These are phyloP conservation scores for Naganishia albida DNA, from an alignment of 1,284 basidiomycete species.

Conservation along the genomic window DNA sequence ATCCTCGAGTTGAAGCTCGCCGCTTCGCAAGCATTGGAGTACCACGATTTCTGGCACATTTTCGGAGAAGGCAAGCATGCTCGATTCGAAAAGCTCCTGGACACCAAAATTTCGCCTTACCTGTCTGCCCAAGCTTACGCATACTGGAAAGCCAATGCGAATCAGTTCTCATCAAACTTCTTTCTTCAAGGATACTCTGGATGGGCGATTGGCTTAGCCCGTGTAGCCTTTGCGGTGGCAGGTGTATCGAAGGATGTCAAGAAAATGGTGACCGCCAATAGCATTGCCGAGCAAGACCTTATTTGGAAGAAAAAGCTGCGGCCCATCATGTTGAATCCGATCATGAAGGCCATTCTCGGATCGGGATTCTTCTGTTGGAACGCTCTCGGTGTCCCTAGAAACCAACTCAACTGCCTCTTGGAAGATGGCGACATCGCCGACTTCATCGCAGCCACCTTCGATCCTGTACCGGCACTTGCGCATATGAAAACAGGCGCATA, in stretches of 20 bases:
- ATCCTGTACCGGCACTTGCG: constrained; percentile 62
- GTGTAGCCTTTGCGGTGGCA: constrained; percentile 63
- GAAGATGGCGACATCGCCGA: constrained; percentile 65
- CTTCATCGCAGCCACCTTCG: constrained; percentile 65
- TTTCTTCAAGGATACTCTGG: constrained; percentile 71
- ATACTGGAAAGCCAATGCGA: constrained; percentile 69
- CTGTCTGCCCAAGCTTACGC: constrained; percentile 66
- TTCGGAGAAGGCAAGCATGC: constrained; percentile 70
- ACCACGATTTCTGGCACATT: constrained; percentile 70
- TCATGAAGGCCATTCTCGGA: constrained; percentile 66
- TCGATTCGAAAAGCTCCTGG: constrained; percentile 67
- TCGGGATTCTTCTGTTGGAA: constrained; percentile 76
- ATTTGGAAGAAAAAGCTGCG: constrained; percentile 67
- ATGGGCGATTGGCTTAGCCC: constrained; percentile 68
- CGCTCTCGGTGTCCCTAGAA: constrained; percentile 73
- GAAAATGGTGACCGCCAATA: constrained; percentile 62
- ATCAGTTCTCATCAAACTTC: constrained; percentile 67
- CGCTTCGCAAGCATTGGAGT: constrained; percentile 63
- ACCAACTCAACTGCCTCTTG: constrained; percentile 70
- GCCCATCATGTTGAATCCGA: constrained; percentile 67
- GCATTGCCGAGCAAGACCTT: constrained; percentile 63
- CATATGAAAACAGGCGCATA: constrained; percentile 65
- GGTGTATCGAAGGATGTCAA: constrained; percentile 65
- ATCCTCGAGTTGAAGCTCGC: constrained; percentile 78
- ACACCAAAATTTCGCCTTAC: constrained; percentile 67